phyloP scores from a whole-genome alignment of 352 stramenopile genomes.

The Phytophthora tentaculata region DNA sequence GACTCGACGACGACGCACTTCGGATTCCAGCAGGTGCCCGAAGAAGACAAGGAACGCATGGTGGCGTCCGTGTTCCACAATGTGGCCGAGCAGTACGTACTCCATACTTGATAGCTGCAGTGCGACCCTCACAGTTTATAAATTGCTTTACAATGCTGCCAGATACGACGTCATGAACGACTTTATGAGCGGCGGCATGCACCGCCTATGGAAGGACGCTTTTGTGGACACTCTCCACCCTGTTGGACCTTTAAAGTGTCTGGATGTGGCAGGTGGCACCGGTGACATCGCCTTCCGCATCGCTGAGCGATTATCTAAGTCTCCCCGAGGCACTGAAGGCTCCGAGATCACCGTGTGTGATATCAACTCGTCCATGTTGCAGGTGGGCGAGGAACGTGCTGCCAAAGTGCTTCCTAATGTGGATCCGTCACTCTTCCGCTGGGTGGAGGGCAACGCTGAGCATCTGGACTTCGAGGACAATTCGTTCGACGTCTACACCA shows the following conservation, averaged over 20 bases:
- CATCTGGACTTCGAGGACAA: slow-evolving; percentile 94
- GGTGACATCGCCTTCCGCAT: slow-evolving; percentile 99
- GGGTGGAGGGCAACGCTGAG: slow-evolving; percentile 97
- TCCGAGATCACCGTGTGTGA: slow-evolving; percentile 97
- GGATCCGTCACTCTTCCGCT: slow-evolving; percentile 74
- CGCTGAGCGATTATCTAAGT: slow-evolving; percentile 68
- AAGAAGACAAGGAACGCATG: slow-evolving; percentile 94
- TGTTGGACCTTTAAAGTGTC: slow-evolving; percentile 70
- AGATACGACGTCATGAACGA: slow-evolving; percentile 99
- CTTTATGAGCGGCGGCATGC: slow-evolving; percentile 97
- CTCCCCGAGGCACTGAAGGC: slow-evolving; percentile 36
- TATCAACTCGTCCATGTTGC: slow-evolving; percentile 99
- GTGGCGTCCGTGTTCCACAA: slow-evolving; percentile 98
- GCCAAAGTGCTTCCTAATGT: slow-evolving; percentile 68
- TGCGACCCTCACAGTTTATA: slow-evolving; percentile 49
- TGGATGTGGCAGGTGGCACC: slow-evolving; percentile 99
- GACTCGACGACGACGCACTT: slow-evolving; percentile 83
- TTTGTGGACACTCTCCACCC: slow-evolving; percentile 91
- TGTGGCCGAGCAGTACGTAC: slow-evolving; percentile 93
- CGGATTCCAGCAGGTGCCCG: slow-evolving; percentile 90
- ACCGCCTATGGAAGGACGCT: slow-evolving; percentile 97
- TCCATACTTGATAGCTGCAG: slow-evolving; percentile 36
- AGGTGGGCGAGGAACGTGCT: slow-evolving; percentile 93
- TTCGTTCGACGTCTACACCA: slow-evolving; percentile 99
- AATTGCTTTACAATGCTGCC: background rate